Evolutionary conservation across 345 rosid genomes (phyloP).

Genomic region (Litchi chinensis): DNA sequence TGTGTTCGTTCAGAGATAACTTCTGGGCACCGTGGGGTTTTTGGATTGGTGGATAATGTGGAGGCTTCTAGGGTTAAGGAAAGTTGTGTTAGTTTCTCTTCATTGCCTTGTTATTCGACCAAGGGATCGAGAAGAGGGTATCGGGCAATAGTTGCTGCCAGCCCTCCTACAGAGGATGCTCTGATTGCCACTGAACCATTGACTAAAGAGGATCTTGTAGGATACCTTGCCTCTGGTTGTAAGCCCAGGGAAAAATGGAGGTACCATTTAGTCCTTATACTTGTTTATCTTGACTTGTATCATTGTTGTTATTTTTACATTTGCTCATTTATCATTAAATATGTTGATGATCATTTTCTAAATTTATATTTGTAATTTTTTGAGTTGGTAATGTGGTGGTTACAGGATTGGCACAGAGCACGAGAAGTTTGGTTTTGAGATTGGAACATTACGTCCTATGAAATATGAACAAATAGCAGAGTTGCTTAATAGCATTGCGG

Average conservation of each 20-base stretch:
- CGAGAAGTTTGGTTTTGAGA: conserved; percentile 97
- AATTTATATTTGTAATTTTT: conserved; percentile 7
- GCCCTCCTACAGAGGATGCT: conserved; percentile 92
- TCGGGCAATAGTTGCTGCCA: conserved; percentile 68
- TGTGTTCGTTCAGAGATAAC: conserved; percentile 38
- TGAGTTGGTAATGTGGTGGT: conserved; percentile 29
- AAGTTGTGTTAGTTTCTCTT: conserved; percentile 30
- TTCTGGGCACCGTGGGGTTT: conserved; percentile 30
- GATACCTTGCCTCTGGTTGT: conserved; percentile 95
- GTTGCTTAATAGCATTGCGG: conserved; percentile 90
- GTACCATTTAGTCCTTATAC: conserved; percentile 30
- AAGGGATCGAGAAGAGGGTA: conserved; percentile 51
- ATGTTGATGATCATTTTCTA: background rate
- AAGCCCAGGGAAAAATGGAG: conserved; percentile 95
- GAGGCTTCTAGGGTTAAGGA: conserved; percentile 46
- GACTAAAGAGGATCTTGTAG: conserved; percentile 86
- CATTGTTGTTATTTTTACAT: background rate
- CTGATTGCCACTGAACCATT: conserved; percentile 74
- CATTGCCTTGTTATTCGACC: conserved; percentile 37
- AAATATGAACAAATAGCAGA: conserved; percentile 92
- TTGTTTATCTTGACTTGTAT: background rate
- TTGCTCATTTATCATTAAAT: background rate
- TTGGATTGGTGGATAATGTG: conserved; percentile 27
- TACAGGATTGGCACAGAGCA: conserved; percentile 98
- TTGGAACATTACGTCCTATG: conserved; percentile 77